Evolutionary conservation across 345 rosid genomes (phyloP), one percentile per base, ranked within the genome.

Genomic region (Cardamine resedifolia): DNA sequence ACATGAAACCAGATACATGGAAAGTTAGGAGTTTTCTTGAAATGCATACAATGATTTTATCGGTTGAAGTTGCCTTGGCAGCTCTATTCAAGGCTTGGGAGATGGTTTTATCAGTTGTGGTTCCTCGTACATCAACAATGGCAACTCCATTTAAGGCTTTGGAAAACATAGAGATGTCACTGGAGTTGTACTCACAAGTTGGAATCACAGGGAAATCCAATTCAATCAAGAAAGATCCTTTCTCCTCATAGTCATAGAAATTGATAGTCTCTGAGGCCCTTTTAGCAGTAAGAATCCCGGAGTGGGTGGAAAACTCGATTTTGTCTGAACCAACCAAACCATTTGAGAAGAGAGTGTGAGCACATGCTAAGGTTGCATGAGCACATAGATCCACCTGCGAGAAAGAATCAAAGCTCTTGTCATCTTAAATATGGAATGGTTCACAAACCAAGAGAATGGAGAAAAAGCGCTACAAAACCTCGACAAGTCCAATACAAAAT

Each of bases 291-390:
- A 88, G 78, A 49, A 80, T 78, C 52, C 96, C 88, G 0, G 87
- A 88, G 9, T 73, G 74, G 0, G 97, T 90, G 19, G 28, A 72
- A 58, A 88, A 90, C 76, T 92, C 88, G 43, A 92, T 53, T 44
- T 16, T 1, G 34, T 39, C 64, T 64, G 67, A 56, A 60, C 70
- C 52, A n/a, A 86, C 85, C 70, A 81, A 75, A 39, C 81, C 81
- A 26, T 71, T 83, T 9, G 89, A 52, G 73, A 92, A 90, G 34
- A 88, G 83, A 8, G 48, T 16, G 45, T 90, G 89, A 0, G 96
- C 82, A 66, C 93, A 84, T 33, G 96, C 96, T 58, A 92, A 67
- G 2, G 96, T 92, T 48, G 87, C 96, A 75, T 90, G 96, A 20
- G 84, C 96, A 47, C 96, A 87, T 4, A 92, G 82, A 2, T 76